These are phyloP conservation scores for Cardiospermum halicacabum DNA, from an alignment of 345 rosid genomes.

Conservation along the genomic window DNA sequence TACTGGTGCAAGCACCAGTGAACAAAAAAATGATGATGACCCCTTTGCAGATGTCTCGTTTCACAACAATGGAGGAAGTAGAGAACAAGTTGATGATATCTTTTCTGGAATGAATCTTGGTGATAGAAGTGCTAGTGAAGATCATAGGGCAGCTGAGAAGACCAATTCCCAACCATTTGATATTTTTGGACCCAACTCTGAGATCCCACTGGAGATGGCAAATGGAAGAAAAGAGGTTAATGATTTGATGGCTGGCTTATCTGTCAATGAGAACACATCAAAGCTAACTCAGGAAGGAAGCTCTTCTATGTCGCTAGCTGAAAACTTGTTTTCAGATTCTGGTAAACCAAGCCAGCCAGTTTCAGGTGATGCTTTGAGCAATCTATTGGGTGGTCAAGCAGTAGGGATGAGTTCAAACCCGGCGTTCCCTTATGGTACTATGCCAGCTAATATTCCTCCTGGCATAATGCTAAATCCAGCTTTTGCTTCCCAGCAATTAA, in stretches of 20 bases:
- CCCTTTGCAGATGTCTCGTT: constrained; percentile 91
- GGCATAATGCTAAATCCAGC: constrained; percentile 64
- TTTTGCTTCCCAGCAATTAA: constrained; percentile 56
- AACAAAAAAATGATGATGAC: constrained; percentile 54
- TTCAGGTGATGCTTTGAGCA: constrained; percentile 42
- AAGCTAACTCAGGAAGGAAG: constrained; percentile 35
- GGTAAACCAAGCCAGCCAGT: constrained; percentile 34
- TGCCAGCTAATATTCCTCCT: constrained; percentile 57
- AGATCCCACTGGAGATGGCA: constrained; percentile 34
- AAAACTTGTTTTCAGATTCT: constrained; percentile 37
- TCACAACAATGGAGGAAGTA: constrained; percentile 43
- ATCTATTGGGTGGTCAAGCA: constrained; percentile 44
- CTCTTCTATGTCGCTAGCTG: constrained; percentile 36
- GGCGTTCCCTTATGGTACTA: constrained; percentile 42
- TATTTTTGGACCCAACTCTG: constrained; percentile 52
- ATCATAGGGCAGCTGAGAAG: constrained; percentile 23
- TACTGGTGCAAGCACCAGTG: constrained; percentile 26
- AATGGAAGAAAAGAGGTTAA: constrained; percentile 32
- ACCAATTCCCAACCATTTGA: constrained; percentile 47
- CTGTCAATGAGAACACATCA: constrained; percentile 42
- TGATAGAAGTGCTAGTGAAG: constrained; percentile 39
- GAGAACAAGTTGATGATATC: constrained; percentile 48
- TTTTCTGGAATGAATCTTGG: constrained; percentile 80
- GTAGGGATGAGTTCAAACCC: constrained; percentile 42
- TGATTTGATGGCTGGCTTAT: constrained; percentile 72